Evolutionary conservation across 1,284 basidiomycete genomes (phyloP).

Genomic region (Sporisorium sorghi): DNA sequence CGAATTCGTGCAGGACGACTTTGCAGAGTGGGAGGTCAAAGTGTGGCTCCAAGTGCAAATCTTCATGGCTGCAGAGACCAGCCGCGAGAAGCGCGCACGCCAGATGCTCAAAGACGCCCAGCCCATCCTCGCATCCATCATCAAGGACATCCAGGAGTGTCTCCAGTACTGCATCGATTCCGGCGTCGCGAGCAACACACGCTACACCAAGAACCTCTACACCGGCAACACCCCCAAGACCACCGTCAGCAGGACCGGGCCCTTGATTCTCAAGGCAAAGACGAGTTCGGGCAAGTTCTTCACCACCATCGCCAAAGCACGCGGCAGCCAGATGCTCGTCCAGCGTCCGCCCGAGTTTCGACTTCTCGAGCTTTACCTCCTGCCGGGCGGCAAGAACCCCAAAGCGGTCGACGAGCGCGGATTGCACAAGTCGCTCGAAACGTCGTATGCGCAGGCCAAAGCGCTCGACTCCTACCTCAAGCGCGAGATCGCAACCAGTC

Average conservation of each 20-base stretch:
- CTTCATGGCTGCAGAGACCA: slow-evolving; percentile 50
- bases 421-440: slow-evolving; percentile 56
- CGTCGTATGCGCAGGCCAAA: slow-evolving; percentile 54
- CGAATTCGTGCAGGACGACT: slow-evolving; percentile 42
- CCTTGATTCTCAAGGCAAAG: slow-evolving; percentile 53
- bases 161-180: slow-evolving; percentile 53
- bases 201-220: slow-evolving; percentile 51
- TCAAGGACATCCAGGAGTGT: slow-evolving; percentile 45
- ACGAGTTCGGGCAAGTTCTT: slow-evolving; percentile 54
- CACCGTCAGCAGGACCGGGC: slow-evolving; percentile 37
- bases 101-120: slow-evolving; percentile 39
- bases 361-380: slow-evolving; percentile 52
- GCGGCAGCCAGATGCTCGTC: slow-evolving; percentile 55
- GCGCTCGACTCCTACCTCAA: slow-evolving; percentile 42
- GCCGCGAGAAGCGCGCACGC: slow-evolving; percentile 53
- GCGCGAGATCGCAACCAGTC: slow-evolving; percentile 40
- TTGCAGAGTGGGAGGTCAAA: slow-evolving; percentile 48
- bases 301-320: slow-evolving; percentile 53
- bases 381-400: slow-evolving; percentile 51
- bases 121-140: slow-evolving; percentile 24
- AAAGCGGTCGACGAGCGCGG: slow-evolving; percentile 44
- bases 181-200: slow-evolving; percentile 52
- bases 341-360: slow-evolving; percentile 40
- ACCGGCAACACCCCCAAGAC: slow-evolving; percentile 18
- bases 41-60: slow-evolving; percentile 26